A percentile compares a stretch with the other conserved stretches of the same genome.
These are phyloP conservation scores for Sclerotinia glacialis DNA, from an alignment of 2,329 filamentous ascomycete genomes.

Conservation along the genomic window DNA sequence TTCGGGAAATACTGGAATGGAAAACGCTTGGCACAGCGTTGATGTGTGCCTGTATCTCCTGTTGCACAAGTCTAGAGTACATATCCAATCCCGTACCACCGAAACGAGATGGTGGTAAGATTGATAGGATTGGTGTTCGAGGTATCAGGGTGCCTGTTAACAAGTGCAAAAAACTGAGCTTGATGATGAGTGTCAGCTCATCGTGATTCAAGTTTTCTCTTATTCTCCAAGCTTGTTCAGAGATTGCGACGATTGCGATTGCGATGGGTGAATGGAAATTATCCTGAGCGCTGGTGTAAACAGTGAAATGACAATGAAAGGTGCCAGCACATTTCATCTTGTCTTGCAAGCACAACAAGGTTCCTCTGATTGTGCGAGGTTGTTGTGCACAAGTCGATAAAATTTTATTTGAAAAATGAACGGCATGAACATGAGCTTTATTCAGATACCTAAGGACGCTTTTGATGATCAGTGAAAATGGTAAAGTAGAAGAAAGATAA, in stretches of 20 bases:
- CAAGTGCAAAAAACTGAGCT: background rate
- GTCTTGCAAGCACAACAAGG: background rate
- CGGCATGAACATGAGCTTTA: background rate
- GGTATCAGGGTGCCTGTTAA: background rate
- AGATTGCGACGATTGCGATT: background rate
- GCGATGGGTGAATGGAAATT: background rate
- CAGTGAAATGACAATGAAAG: background rate
- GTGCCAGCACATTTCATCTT: conserved; percentile 12
- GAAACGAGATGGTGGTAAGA: background rate
- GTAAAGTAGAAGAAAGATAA: conserved; percentile 5
- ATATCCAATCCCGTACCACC: background rate
- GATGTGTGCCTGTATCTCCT: background rate
- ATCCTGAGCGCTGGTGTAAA: background rate
- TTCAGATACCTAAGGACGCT: background rate
- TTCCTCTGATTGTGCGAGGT: background rate
- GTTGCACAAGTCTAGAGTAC: background rate
- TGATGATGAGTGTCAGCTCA: background rate
- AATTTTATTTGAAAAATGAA: background rate
- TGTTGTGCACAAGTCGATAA: background rate
- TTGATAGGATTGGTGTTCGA: background rate
- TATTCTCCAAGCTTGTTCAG: background rate
- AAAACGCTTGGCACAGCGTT: conserved; percentile 8
- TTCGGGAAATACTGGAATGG: conserved; percentile 1
- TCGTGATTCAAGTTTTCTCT: background rate
- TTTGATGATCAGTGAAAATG: background rate